Evolutionary conservation across 73 alveolate species (phyloP).

Genomic region (Symbiodinium natans): DNA sequence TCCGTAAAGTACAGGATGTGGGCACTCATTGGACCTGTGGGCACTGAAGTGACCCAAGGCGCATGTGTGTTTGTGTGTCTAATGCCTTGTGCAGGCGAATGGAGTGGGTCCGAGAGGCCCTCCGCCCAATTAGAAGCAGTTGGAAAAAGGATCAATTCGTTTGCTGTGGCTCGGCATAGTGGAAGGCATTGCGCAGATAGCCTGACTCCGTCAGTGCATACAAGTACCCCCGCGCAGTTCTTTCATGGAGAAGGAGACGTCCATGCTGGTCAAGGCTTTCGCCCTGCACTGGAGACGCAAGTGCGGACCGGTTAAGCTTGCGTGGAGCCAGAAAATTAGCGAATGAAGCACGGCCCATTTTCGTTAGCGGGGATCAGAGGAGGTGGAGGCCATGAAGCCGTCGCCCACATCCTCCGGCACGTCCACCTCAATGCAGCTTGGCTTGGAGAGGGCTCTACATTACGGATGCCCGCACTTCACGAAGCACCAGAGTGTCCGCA

Average conservation of each 20-base stretch:
- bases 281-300: too few species aligned
- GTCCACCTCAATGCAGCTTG: not conserved
- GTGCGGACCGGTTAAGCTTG: too few species aligned
- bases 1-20: too few species aligned
- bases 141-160: not conserved
- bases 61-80: too few species aligned
- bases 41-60: too few species aligned
- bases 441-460: not conserved
- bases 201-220: not conserved
- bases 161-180: too few species aligned
- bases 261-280: not conserved
- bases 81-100: not conserved
- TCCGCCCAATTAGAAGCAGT: not conserved
- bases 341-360: too few species aligned
- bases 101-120: not conserved
- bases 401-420: slow-evolving; percentile 13
- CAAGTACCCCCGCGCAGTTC: not conserved
- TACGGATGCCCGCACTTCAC: not conserved
- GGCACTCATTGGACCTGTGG: too few species aligned
- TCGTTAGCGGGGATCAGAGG: too few species aligned
- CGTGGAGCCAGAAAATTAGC: too few species aligned
- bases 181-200: too few species aligned
- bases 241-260: slow-evolving; percentile 22
- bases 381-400: slow-evolving; percentile 24
- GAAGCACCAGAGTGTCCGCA: not conserved